A percentile compares a stretch with the other conserved stretches of the same genome.
Conservation (phyloP, 2,329 filamentous ascomycete genomes). For the Tolypocladium ovalisporum region DNA sequence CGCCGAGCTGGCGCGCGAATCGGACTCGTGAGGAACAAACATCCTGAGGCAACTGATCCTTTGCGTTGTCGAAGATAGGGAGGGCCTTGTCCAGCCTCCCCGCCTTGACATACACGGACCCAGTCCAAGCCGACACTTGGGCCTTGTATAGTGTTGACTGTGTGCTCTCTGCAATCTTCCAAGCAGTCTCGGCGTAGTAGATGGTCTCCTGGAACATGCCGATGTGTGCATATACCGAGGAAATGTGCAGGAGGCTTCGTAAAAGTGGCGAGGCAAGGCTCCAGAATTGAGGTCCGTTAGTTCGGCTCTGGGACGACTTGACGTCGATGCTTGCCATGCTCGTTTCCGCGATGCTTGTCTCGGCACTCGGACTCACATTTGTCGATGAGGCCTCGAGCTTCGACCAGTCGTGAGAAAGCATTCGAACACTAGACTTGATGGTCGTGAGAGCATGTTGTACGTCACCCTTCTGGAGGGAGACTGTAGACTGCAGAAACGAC, state of each 20-base stretch:
- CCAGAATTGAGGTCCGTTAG: constrained; percentile 61
- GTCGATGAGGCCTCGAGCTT: constrained; percentile 29
- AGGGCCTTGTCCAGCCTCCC: constrained; percentile 48
- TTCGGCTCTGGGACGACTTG: constrained; percentile 8
- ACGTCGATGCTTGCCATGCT: constrained; percentile 16
- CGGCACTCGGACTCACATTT: constrained; percentile 9
- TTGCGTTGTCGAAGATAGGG: constrained; percentile 41
- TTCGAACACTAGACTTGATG: constrained; percentile 46
- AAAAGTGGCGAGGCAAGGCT: constrained; percentile 64
- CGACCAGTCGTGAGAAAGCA: constrained; percentile 44
- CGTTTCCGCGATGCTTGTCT: constrained; percentile 16
- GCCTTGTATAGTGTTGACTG: constrained; percentile 48
- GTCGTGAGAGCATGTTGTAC: constrained; percentile 45
- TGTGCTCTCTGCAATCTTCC: constrained; percentile 63
- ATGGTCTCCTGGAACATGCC: constrained; percentile 82
- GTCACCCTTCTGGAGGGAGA: constrained; percentile 52
- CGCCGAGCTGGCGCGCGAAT: constrained; percentile 44
- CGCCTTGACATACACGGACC: constrained; percentile 44
- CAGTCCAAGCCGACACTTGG: constrained; percentile 43
- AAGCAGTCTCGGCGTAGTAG: constrained; percentile 77
- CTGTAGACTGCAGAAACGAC: constrained; percentile 49
- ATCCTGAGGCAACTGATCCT: constrained; percentile 36
- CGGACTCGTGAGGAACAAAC: constrained; percentile 22
- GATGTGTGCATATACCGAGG: constrained; percentile 68
- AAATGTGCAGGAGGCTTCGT: constrained; percentile 60